Evolutionary conservation across 345 rosid species (phyloP), one percentile per base, ranked within the genome.

Genomic region (Microthlaspi erraticum): DNA sequence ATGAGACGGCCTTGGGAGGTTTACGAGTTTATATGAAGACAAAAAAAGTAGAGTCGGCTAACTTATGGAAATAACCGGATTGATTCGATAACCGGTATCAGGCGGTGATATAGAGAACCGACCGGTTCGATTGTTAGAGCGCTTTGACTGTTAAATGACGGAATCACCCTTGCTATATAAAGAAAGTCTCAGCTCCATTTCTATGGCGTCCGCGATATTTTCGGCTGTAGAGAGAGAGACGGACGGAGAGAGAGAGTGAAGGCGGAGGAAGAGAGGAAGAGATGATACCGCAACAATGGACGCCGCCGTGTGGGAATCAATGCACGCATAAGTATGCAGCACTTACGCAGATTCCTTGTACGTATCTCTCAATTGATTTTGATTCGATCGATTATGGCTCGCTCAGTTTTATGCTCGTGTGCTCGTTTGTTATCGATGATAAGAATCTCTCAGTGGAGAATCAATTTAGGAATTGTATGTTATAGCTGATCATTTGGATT

Each of bases 341-440:
- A 41, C 90, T 89, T 50, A 83, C 76, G 58, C 97, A 94, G 83
- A 86, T 94, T 75, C 96, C 97, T 6, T 91, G 99, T 94, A 75
- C 50, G 41, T 33, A 6, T 26, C 55, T 32, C 20, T 33, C 26
- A 36, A 12, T 3, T 63, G 16, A 5, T 45, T 13, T 58, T 18
- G 51, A 51, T 46, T 36, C 16, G 65, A 70, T 71, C 49, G 56
- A 60, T 48, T 10, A 39, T 64, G 17, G 59, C 48, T 41, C 19
- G 33, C 32, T 62, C 10, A 18, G 44, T 11, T 68, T 36, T 4
- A 26, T 44, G 38, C 55, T 64, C 5, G 36, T 42, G 48, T 20
- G 31, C 17, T 46, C 59, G 39, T 14, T 64, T 29, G 29, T 43
- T 50, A 6, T 14, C 19, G 48, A 44, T 51, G 38, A 33, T 66